Percentiles rank a stretch among this genome's conserved stretches.
phyloP scores from a whole-genome alignment of 2,329 filamentous ascomycete species.

The Colletotrichum coccodes region DNA sequence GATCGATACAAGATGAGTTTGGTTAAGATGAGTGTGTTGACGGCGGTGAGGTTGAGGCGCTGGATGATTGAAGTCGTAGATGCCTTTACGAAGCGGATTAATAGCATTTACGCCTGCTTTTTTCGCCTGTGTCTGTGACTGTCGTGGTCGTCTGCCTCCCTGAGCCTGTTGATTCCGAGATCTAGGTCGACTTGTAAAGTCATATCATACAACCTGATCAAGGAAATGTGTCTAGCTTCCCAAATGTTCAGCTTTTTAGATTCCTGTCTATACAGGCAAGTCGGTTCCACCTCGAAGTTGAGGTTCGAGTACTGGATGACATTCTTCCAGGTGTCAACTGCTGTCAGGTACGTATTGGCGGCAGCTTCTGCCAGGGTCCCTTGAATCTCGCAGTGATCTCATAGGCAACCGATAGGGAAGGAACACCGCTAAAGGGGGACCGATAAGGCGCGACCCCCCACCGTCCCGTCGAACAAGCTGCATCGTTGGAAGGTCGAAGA shows the following conservation, averaged over 20 bases:
- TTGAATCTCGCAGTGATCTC: slow-evolving; percentile 18
- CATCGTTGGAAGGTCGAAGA: background rate
- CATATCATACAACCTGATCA: too few species aligned
- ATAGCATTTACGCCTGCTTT: slow-evolving; percentile 22
- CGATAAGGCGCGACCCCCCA: slow-evolving; percentile 21
- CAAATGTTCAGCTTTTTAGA: background rate
- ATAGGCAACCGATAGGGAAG: slow-evolving; percentile 30
- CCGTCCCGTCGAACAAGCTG: slow-evolving; percentile 1
- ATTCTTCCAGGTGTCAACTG: background rate
- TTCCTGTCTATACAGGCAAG: background rate
- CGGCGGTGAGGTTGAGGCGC: background rate
- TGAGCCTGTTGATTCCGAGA: too few species aligned
- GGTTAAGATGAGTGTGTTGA: slow-evolving; percentile 18
- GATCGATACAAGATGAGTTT: slow-evolving; percentile 34
- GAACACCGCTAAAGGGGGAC: background rate
- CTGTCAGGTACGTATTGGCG: slow-evolving; percentile 10
- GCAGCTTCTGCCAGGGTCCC: slow-evolving; percentile 1
- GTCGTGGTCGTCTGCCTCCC: background rate
- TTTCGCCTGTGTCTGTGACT: background rate
- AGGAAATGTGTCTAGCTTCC: background rate
- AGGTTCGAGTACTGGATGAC: background rate
- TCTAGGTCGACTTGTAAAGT: background rate
- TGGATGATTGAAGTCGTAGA: slow-evolving; percentile 4
- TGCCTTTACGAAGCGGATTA: slow-evolving; percentile 23
- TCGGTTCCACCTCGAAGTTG: too few species aligned